Conservation (phyloP, 805 yeast genomes). For the Candida awuae region DNA sequence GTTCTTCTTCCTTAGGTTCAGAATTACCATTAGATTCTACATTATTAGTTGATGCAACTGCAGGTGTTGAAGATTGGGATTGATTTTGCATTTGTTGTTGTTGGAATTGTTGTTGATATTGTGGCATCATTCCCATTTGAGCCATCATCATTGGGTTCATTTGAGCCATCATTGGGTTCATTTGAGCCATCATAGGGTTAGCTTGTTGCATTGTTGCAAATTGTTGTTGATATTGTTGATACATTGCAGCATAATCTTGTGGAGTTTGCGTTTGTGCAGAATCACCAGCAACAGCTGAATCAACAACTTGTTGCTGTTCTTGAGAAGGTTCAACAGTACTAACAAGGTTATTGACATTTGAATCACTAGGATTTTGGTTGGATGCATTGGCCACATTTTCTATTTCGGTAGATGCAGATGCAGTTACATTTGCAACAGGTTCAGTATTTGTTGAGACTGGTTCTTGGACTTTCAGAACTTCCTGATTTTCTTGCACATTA, state of each 20-base stretch:
- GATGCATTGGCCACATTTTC: too few relatives aligned
- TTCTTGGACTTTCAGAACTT: not conserved
- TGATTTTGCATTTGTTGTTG: conserved; percentile 8
- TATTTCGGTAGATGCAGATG: not conserved
- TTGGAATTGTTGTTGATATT: conserved; percentile 8
- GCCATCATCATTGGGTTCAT: not conserved
- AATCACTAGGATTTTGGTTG: conserved; percentile 1
- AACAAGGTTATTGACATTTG: not conserved
- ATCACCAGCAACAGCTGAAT: not conserved
- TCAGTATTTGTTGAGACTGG: conserved; percentile 1
- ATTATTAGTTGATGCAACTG: conserved; percentile 2
- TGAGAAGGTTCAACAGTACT: conserved; percentile 1
- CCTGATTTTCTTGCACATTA: conserved; percentile 4
- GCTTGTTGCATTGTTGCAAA: not conserved
- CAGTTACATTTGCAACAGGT: not conserved
- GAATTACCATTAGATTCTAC: not conserved
- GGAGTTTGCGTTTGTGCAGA: not conserved
- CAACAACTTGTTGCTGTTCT: not conserved
- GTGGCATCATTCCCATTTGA: not conserved
- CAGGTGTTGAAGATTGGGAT: not conserved
- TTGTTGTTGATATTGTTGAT: conserved; percentile 6
- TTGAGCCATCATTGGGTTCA: not conserved
- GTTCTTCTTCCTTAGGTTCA: not conserved
- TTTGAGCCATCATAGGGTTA: conserved; percentile 3
- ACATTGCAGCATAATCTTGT: not conserved